A percentile compares a stretch with the other conserved stretches of the same genome.
phyloP scores from a whole-genome alignment of 2,329 filamentous ascomycete species.

The Penicillium italicum region DNA sequence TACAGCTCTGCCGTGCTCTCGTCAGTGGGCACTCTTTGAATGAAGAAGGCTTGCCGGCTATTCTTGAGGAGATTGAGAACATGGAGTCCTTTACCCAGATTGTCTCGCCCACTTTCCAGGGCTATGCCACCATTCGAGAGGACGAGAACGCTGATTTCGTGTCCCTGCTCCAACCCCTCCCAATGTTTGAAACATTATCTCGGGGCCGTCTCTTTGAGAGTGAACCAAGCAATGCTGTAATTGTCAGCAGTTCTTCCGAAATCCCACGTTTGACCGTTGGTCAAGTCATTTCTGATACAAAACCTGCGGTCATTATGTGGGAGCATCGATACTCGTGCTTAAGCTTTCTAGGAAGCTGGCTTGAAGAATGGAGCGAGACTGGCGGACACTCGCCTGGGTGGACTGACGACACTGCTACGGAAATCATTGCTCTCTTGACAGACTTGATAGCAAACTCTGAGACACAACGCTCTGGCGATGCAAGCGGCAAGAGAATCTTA shows the following conservation, averaged over 20 bases:
- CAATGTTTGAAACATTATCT: conserved; percentile 39
- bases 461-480: conserved; percentile 35
- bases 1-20: conserved; percentile 67
- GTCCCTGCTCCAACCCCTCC: conserved; percentile 57
- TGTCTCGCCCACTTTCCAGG: conserved; percentile 67
- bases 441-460: conserved; percentile 58
- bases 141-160: conserved; percentile 83
- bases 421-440: conserved; percentile 70
- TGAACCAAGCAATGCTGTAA: conserved; percentile 30
- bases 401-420: conserved; percentile 61
- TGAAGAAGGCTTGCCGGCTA: conserved; percentile 49
- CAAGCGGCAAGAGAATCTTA: conserved; percentile 43
- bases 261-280: conserved; percentile 41
- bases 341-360: conserved; percentile 70
- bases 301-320: conserved; percentile 71
- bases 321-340: conserved; percentile 72
- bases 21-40: conserved; percentile 46
- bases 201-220: conserved; percentile 22
- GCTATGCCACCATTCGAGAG: conserved; percentile 75
- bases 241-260: conserved; percentile 37
- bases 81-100: conserved; percentile 73
- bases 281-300: conserved; percentile 71
- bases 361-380: conserved; percentile 46
- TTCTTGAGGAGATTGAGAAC: conserved; percentile 63
- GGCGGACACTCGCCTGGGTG: conserved; percentile 54